Percentiles rank a stretch among this genome's conserved stretches.
These are phyloP conservation scores for Xerocomus spinulosus DNA, from an alignment of 768 basidiomycete species.

Conservation along the genomic window DNA sequence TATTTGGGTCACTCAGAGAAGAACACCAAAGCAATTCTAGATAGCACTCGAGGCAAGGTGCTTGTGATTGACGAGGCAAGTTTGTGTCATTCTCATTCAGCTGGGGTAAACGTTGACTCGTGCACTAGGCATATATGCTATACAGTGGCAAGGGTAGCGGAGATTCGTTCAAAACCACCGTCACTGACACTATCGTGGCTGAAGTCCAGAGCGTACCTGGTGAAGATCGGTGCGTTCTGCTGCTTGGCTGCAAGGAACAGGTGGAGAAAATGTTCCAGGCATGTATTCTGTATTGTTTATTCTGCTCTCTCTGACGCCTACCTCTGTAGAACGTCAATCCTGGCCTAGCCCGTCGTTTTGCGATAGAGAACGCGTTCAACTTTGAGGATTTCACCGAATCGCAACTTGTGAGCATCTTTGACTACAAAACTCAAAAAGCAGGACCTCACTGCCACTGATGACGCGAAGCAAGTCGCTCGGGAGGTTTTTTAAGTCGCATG, in stretches of 20 bases:
- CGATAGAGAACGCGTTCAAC: constrained; percentile 63
- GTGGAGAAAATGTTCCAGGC: constrained; percentile 77
- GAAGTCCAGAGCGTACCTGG: constrained; percentile 67
- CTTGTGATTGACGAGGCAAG: constrained; percentile 65
- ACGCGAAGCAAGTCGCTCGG: constrained; percentile 54
- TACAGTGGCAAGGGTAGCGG: constrained; percentile 39
- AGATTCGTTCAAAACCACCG: constrained; percentile 59
- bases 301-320: not conserved
- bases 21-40: constrained; percentile 61
- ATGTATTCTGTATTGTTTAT: constrained; percentile 3
- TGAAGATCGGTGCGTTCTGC: constrained; percentile 64
- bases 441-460: constrained; percentile 51
- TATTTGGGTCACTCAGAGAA: constrained; percentile 56
- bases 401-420: constrained; percentile 49
- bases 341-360: constrained; percentile 61
- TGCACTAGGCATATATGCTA: constrained; percentile 37
- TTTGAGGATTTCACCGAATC: constrained; percentile 60
- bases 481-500: constrained; percentile 35
- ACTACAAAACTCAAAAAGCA: constrained; percentile 54
- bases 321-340: constrained; percentile 59
- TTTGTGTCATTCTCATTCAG: constrained; percentile 9
- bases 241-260: constrained; percentile 61
- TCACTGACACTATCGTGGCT: constrained; percentile 72
- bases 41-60: constrained; percentile 57
- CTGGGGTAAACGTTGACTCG: not conserved